Evolutionary conservation across 2,329 filamentous ascomycete species (phyloP).

Genomic region (Stachybotrys echinatus): DNA sequence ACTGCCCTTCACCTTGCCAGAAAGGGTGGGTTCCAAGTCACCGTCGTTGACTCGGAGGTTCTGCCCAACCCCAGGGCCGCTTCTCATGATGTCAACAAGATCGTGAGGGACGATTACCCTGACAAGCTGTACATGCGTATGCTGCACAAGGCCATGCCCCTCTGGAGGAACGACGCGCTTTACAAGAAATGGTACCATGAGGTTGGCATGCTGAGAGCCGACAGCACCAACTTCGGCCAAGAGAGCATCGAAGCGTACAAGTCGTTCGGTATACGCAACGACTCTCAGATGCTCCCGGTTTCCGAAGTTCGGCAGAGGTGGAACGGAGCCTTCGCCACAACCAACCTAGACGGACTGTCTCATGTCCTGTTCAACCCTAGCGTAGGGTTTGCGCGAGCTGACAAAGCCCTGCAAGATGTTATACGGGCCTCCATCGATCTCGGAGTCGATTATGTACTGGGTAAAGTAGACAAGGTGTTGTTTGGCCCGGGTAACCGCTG

Average conservation of each 20-base stretch:
- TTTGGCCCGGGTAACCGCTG: slow-evolving; percentile 42
- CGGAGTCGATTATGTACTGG: slow-evolving; percentile 51
- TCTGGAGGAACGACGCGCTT: slow-evolving; percentile 38
- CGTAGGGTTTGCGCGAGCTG: slow-evolving; percentile 55
- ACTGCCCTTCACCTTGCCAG: slow-evolving; percentile 31
- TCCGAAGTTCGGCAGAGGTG: slow-evolving; percentile 50
- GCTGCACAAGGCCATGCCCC: slow-evolving; percentile 32
- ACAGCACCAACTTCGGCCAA: slow-evolving; percentile 35
- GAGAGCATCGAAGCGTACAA: slow-evolving; percentile 34
- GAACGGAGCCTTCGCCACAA: slow-evolving; percentile 51
- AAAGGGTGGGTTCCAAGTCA: slow-evolving; percentile 22
- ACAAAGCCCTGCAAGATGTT: slow-evolving; percentile 49
- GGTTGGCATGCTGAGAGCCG: slow-evolving; percentile 46
- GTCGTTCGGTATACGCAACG: slow-evolving; percentile 31
- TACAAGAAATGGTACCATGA: slow-evolving; percentile 50
- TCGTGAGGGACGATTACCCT: slow-evolving; percentile 36
- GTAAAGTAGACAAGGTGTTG: slow-evolving; percentile 38
- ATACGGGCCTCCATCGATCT: slow-evolving; percentile 44
- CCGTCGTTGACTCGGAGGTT: slow-evolving; percentile 28
- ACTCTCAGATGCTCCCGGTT: slow-evolving; percentile 33
- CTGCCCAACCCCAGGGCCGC: slow-evolving; percentile 33
- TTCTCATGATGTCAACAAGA: slow-evolving; percentile 43
- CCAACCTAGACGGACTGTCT: slow-evolving; percentile 50
- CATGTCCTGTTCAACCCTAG: slow-evolving; percentile 52
- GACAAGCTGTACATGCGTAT: slow-evolving; percentile 34